These are phyloP conservation scores for Leucosporidium creatinivorum DNA, from an alignment of 768 basidiomycete species.

Conservation along the genomic window DNA sequence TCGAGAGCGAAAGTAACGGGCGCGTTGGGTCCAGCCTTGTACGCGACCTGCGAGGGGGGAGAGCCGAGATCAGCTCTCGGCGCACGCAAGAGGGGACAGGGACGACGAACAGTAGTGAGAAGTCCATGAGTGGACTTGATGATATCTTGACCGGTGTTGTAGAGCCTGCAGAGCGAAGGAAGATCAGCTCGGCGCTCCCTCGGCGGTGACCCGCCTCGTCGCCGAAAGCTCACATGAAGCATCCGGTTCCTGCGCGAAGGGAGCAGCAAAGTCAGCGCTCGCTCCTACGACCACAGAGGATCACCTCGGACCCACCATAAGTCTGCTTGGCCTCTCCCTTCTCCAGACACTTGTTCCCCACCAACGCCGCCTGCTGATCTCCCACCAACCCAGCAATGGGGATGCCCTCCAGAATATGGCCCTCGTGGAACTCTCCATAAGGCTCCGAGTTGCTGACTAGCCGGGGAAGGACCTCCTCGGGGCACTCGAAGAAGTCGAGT, in stretches of 20 bases:
- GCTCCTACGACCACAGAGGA: background rate
- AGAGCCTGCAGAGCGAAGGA: slow-evolving; percentile 46
- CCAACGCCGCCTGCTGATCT: slow-evolving; percentile 95
- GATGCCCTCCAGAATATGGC: slow-evolving; percentile 50
- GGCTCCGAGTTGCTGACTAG: slow-evolving; percentile 88
- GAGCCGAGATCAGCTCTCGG: background rate
- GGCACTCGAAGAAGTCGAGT: slow-evolving; percentile 78
- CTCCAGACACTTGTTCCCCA: slow-evolving; percentile 91
- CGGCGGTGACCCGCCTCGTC: background rate
- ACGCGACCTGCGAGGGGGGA: slow-evolving; percentile 59
- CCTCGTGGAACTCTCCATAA: slow-evolving; percentile 61
- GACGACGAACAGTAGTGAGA: slow-evolving; percentile 64
- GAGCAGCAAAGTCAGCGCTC: background rate
- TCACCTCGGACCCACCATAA: slow-evolving; percentile 49
- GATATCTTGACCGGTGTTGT: slow-evolving; percentile 82
- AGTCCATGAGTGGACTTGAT: slow-evolving; percentile 80
- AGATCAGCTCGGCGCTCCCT: background rate
- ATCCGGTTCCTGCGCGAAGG: slow-evolving; percentile 59
- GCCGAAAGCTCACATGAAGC: slow-evolving; percentile 54
- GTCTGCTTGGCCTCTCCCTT: slow-evolving; percentile 94
- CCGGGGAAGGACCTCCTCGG: slow-evolving; percentile 64
- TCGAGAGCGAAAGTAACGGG: slow-evolving; percentile 89
- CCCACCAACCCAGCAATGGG: slow-evolving; percentile 89
- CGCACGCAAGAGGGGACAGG: background rate
- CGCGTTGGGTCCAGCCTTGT: slow-evolving; percentile 68